These are phyloP conservation scores for Naganishia antarctica DNA, from an alignment of 768 basidiomycete genomes.

Conservation along the genomic window DNA sequence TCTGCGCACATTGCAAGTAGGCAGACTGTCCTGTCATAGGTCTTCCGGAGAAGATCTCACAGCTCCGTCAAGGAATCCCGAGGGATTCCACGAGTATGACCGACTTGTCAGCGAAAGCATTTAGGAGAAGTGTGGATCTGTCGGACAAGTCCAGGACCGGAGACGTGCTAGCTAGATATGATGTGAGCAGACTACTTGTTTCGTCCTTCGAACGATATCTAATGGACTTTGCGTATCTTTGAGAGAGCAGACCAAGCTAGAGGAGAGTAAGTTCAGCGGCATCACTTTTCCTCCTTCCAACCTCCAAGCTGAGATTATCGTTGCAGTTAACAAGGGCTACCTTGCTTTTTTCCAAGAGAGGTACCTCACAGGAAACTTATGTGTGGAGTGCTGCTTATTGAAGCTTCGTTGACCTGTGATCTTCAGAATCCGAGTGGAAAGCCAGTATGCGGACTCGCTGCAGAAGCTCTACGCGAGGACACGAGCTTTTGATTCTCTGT, in stretches of 20 bases:
- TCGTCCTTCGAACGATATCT: background rate
- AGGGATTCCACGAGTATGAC: constrained; percentile 9
- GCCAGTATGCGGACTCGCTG: constrained; percentile 72
- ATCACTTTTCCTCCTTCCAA: background rate
- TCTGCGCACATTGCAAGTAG: too few relatives aligned
- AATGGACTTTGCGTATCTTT: background rate
- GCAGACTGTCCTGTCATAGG: too few relatives aligned
- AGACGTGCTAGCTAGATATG: constrained; percentile 21
- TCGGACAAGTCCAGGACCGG: constrained; percentile 12
- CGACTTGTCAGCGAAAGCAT: constrained; percentile 4
- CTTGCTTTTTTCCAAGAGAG: constrained; percentile 80
- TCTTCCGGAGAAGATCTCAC: background rate
- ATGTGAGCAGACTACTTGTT: constrained; percentile 19
- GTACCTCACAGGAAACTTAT: constrained; percentile 49
- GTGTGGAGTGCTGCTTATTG: background rate
- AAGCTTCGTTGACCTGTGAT: background rate
- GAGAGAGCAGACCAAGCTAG: constrained; percentile 36
- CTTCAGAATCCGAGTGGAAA: constrained; percentile 63
- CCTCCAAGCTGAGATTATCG: constrained; percentile 52
- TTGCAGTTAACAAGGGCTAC: constrained; percentile 65
- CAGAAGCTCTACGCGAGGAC: constrained; percentile 67
- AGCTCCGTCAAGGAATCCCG: background rate
- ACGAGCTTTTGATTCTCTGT: constrained; percentile 66
- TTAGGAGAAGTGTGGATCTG: constrained; percentile 16
- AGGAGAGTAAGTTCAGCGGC: constrained; percentile 31